Evolutionary conservation across 225 moss, liverwort and hornwort species (phyloP).

Genomic region (Sphagnum tenellum): DNA sequence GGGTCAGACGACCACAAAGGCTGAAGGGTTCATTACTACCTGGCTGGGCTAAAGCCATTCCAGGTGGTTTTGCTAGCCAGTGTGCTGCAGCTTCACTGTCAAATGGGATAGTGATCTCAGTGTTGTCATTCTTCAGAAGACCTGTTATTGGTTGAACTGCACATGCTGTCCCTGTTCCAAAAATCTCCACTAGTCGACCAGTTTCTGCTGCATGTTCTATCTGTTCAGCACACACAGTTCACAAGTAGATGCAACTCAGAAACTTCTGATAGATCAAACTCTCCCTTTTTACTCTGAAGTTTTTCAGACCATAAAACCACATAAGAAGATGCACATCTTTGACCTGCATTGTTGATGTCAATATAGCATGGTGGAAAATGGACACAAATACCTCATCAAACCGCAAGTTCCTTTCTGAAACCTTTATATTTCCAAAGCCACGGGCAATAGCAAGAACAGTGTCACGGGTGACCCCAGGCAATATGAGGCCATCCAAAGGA

Average conservation of each 20-base stretch:
- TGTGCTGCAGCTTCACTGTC: constrained; percentile 41
- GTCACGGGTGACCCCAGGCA: constrained; percentile 80
- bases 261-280: too few relatives aligned
- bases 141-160: constrained; percentile 68
- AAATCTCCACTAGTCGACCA: constrained; percentile 63
- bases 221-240: constrained; percentile 16
- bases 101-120: constrained; percentile 56
- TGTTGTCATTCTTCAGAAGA: constrained; percentile 37
- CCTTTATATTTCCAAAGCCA: constrained; percentile 54
- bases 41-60: constrained; percentile 16
- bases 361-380: too few relatives aligned
- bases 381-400: constrained; percentile 47
- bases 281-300: too few relatives aligned
- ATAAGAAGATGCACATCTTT: too few relatives aligned
- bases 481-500: constrained; percentile 55
- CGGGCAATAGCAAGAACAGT: constrained; percentile 59
- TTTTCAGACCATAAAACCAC: too few relatives aligned
- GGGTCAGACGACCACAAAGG: constrained; percentile 63
- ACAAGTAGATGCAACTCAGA: too few relatives aligned
- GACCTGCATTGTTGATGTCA: too few relatives aligned
- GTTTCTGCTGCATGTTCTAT: constrained; percentile 53
- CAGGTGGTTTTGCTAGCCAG: constrained; percentile 56
- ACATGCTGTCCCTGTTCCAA: constrained; percentile 81
- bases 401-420: constrained; percentile 62
- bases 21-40: constrained; percentile 51